Evolutionary conservation across 2,329 filamentous ascomycete species (phyloP).

Genomic region (Diaporthe australafricana): DNA sequence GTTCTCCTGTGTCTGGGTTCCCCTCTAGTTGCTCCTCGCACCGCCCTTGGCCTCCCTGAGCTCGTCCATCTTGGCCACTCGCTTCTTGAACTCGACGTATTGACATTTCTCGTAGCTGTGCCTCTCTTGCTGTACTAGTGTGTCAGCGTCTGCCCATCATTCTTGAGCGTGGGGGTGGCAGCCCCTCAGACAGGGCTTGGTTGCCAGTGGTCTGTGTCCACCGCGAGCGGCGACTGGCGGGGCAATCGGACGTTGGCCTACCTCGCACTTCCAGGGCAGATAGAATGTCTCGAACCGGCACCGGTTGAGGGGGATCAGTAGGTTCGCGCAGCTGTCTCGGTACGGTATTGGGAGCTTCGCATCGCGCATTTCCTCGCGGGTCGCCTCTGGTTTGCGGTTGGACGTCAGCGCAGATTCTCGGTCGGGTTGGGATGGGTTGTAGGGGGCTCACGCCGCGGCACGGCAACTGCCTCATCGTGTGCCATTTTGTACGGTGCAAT

Average conservation of each 20-base stretch:
- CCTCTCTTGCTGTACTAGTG: constrained; percentile 79
- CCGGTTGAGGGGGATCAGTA: constrained; percentile 94
- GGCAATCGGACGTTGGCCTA: constrained; percentile 59
- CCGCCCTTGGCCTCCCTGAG: constrained; percentile 87
- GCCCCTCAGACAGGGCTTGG: neutral
- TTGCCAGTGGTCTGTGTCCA: neutral
- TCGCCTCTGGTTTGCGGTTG: constrained; percentile 69
- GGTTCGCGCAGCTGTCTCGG: constrained; percentile 94
- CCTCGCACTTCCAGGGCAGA: constrained; percentile 97
- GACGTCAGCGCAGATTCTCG: constrained; percentile 17
- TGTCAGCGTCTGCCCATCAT: constrained; percentile 20
- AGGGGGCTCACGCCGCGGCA: constrained; percentile 32
- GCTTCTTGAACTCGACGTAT: constrained; percentile 98
- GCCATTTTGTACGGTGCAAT: constrained; percentile 41
- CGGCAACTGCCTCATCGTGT: constrained; percentile 34
- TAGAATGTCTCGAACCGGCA: constrained; percentile 95
- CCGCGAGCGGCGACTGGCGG: neutral
- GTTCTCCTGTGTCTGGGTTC: constrained; percentile 24
- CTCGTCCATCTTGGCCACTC: constrained; percentile 99
- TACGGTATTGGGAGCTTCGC: constrained; percentile 90
- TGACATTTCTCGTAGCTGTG: constrained; percentile 99
- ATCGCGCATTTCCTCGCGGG: constrained; percentile 92
- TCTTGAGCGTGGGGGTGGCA: neutral
- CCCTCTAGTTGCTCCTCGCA: constrained; percentile 80
- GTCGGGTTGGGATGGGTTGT: neutral